Evolutionary conservation across 2,329 filamentous ascomycete species (phyloP).

Genomic region (Botrytis byssoidea): DNA sequence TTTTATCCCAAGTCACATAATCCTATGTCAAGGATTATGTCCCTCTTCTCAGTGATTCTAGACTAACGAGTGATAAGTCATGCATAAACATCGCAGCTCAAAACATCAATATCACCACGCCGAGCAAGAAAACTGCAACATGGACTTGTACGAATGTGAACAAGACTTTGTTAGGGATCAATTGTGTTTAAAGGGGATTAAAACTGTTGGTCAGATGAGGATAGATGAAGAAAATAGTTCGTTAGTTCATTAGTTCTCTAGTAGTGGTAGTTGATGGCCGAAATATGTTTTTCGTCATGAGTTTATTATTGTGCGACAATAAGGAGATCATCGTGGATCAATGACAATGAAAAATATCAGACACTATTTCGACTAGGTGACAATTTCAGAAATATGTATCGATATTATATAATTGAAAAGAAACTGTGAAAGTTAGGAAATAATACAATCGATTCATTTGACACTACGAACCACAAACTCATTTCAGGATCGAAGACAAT

Average conservation of each 20-base stretch:
- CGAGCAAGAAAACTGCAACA: slow-evolving; percentile 44
- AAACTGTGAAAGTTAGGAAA: background rate
- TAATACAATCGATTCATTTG: background rate
- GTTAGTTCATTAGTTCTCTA: background rate
- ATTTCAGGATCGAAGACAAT: background rate
- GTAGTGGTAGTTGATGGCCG: background rate
- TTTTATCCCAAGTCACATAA: background rate
- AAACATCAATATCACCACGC: slow-evolving; percentile 48
- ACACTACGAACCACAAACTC: background rate
- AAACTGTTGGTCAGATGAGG: too few species aligned
- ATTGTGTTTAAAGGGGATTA: background rate
- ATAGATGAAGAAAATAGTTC: background rate
- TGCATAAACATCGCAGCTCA: slow-evolving; percentile 47
- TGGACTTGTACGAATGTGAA: slow-evolving; percentile 46
- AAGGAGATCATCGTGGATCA: background rate
- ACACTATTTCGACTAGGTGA: background rate
- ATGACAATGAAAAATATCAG: background rate
- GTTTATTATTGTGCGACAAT: background rate
- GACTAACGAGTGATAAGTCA: background rate
- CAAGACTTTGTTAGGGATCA: slow-evolving; percentile 24
- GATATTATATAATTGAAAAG: background rate
- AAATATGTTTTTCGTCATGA: background rate
- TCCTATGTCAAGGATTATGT: background rate
- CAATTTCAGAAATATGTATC: background rate
- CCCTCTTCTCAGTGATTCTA: background rate